Evolutionary conservation across 2,329 filamentous ascomycete genomes (phyloP).

Genomic region (Nemania abortiva): DNA sequence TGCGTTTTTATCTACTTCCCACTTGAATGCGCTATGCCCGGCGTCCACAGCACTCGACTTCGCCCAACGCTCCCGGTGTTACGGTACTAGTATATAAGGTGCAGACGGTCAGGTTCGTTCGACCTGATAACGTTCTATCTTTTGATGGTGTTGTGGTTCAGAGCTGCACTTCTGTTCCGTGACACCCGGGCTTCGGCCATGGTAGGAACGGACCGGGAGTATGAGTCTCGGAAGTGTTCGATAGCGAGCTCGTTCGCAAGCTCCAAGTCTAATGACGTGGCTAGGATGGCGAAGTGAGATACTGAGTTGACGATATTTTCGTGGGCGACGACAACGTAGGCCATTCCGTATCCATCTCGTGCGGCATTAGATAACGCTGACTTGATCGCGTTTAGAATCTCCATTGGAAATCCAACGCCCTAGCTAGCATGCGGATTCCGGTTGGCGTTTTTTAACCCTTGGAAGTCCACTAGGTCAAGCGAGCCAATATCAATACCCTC

Average conservation of each 20-base stretch:
- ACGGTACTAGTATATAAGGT: too few species aligned
- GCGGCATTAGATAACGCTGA: slow-evolving; percentile 3
- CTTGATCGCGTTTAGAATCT: slow-evolving; percentile 13
- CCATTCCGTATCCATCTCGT: neutral
- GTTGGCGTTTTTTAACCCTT: neutral
- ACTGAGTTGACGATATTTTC: neutral
- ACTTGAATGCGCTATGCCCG: neutral
- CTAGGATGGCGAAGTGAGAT: slow-evolving; percentile 12
- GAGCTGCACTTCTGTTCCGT: too few species aligned
- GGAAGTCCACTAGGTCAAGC: slow-evolving; percentile 14
- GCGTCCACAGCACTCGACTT: neutral
- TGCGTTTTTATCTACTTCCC: slow-evolving; percentile 7
- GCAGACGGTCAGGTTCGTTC: too few species aligned
- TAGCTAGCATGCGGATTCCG: slow-evolving; percentile 9
- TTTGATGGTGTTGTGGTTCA: too few species aligned
- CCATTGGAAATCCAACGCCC: slow-evolving; percentile 12
- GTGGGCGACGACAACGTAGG: slow-evolving; percentile 5
- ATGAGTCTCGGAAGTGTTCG: slow-evolving; percentile 17
- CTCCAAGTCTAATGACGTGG: slow-evolving; percentile 17
- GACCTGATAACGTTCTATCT: too few species aligned
- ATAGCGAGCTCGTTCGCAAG: slow-evolving; percentile 13
- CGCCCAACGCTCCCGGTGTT: neutral
- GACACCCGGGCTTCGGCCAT: neutral
- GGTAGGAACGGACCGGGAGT: neutral
- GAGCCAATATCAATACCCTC: neutral